Evolutionary conservation across 805 yeast species (phyloP), one percentile per base, ranked within the genome.

Genomic region (Sugiyamaella americana): DNA sequence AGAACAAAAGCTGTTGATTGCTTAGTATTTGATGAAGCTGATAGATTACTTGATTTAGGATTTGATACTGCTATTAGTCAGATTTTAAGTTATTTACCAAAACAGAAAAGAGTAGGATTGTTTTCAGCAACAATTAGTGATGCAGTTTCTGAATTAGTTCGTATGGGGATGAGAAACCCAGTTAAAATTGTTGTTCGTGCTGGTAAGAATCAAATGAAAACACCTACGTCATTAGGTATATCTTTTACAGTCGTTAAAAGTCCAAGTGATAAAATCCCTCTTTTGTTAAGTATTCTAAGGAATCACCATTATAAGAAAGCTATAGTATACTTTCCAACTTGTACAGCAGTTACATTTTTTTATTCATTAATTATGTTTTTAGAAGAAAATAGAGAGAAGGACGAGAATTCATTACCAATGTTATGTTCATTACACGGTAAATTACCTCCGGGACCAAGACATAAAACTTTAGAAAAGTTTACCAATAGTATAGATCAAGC

Each of bases 131-230:
- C 98, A 0, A 79, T 93, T 43, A 77, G 85, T 4, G 80, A 85
- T 47, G 93, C 96, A 0, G 87, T 93, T 8, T 72, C 76, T 30
- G 78, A 79, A 43, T 78, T 93, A 21, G 87, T 87, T 61, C 79
- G 84, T 48, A 82, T 95, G 1, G 98, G 98, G 16, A 78, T 93
- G 78, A 75, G 95, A 46, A 91, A 93, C 61, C 98, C 98, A 0
- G 94, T 91, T 10, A 84, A 82, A 58, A 75, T 93, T 24, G 76
- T 82, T 1, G 98, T 91, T 18, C 83, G 78, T 35, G 54, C 64
- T 1, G 55, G 60, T 1, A 68, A 67, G 47, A 51, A 22, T 41
- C 58, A 23, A 29, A 55, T 48, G 37, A 58, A 67, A 4, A 72
- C 76, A 0, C 98, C 98, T 0, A 67, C 76, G 2, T 69, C 84